phyloP scores from a whole-genome alignment of 2,329 filamentous ascomycete genomes.

The Myriosclerotinia curreyana region DNA sequence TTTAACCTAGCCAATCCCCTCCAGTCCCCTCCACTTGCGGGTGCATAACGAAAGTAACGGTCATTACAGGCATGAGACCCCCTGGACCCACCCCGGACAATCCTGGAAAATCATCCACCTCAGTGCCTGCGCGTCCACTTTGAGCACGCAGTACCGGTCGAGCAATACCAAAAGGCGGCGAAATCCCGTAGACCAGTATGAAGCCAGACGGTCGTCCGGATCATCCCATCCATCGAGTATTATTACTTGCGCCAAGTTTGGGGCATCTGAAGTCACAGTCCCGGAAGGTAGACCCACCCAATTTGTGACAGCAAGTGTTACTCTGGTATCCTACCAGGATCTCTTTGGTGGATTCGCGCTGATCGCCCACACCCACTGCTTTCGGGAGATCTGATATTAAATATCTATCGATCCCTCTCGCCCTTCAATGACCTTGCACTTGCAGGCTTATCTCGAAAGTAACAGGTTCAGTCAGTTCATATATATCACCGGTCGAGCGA shows the following conservation, averaged over 20 bases:
- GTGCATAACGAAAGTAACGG: constrained; percentile 35
- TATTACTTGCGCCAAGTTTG: constrained; percentile 34
- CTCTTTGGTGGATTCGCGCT: constrained; percentile 49
- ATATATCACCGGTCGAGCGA: constrained; percentile 24
- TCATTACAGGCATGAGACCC: constrained; percentile 31
- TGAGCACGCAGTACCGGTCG: constrained; percentile 34
- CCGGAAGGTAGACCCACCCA: constrained; percentile 46
- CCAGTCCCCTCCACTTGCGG: constrained; percentile 32
- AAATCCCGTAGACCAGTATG: constrained; percentile 31
- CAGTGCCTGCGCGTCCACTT: constrained; percentile 29
- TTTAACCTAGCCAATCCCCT: constrained; percentile 32
- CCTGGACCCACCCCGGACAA: constrained; percentile 28
- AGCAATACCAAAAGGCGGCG: constrained; percentile 33
- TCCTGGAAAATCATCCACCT: constrained; percentile 30
- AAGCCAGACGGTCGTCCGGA: constrained; percentile 28
- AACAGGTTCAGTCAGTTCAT: constrained; percentile 17
- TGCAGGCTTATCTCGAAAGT: constrained; percentile 36
- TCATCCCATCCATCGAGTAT: constrained; percentile 33
- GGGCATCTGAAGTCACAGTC: constrained; percentile 38
- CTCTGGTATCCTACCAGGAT: constrained; percentile 47
- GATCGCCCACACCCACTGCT: constrained; percentile 48
- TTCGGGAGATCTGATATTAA: constrained; percentile 50
- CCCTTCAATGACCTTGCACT: constrained; percentile 37
- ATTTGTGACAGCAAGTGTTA: constrained; percentile 50
- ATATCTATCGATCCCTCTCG: constrained; percentile 46